A percentile compares a stretch with the other conserved stretches of the same genome.
Evolutionary conservation across 2,329 filamentous ascomycete genomes (phyloP).

Genomic region (Sphaerulina populicola): DNA sequence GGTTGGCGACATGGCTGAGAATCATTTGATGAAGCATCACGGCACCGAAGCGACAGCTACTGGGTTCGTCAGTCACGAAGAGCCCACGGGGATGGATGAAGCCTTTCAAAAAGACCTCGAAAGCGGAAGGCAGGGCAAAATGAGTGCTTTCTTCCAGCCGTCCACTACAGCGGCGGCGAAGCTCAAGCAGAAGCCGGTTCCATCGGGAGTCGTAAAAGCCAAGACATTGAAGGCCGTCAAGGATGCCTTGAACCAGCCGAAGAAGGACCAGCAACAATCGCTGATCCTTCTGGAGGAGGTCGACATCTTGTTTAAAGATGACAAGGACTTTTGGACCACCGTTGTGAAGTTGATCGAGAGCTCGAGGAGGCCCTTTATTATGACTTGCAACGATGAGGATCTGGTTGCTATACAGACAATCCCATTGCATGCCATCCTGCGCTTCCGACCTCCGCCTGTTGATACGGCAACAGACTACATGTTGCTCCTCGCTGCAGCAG

Average conservation of each 20-base stretch:
- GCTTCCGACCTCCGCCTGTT: slow-evolving; percentile 58
- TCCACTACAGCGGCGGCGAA: slow-evolving; percentile 33
- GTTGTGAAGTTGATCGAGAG: slow-evolving; percentile 68
- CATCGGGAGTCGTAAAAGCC: slow-evolving; percentile 26
- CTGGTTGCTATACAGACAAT: slow-evolving; percentile 66
- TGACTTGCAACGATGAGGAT: slow-evolving; percentile 91
- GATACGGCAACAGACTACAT: slow-evolving; percentile 71
- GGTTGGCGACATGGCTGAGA: slow-evolving; percentile 93
- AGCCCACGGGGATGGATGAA: slow-evolving; percentile 35
- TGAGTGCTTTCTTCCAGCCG: slow-evolving; percentile 70
- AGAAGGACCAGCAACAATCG: slow-evolving; percentile 69
- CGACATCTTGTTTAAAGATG: slow-evolving; percentile 88
- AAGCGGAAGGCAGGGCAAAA: slow-evolving; percentile 65
- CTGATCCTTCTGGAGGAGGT: slow-evolving; percentile 90
- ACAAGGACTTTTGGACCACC: slow-evolving; percentile 88
- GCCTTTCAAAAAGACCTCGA: slow-evolving; percentile 52
- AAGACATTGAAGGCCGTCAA: slow-evolving; percentile 23
- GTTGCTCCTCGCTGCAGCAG: slow-evolving; percentile 72
- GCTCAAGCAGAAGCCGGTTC: slow-evolving; percentile 23
- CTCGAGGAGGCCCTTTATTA: slow-evolving; percentile 84
- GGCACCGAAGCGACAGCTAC: slow-evolving; percentile 22
- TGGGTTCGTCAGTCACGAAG: slow-evolving; percentile 28
- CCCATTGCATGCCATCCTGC: slow-evolving; percentile 76
- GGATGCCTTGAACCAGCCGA: slow-evolving; percentile 32
- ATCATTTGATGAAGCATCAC: slow-evolving; percentile 69